Conservation (phyloP, 192 early-diverging fungal species). For the Coemansia sp. region DNA sequence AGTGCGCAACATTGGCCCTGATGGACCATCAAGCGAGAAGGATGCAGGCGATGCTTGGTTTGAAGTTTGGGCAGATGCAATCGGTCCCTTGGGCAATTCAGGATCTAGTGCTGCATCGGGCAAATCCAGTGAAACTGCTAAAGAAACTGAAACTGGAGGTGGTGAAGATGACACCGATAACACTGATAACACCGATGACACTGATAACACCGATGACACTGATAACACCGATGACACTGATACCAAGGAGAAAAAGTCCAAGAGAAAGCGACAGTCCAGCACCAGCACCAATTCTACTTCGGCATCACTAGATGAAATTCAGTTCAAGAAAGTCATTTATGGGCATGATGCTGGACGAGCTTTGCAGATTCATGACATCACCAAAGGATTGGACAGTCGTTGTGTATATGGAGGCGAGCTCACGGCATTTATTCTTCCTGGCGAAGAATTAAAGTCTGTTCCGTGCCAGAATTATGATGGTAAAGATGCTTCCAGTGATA, state of each 20-base stretch:
- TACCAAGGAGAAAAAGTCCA: not conserved
- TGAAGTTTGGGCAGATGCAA: slow-evolving; percentile 47
- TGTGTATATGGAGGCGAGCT: slow-evolving; percentile 68
- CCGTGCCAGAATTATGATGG: slow-evolving; percentile 12
- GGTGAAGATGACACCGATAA: not conserved
- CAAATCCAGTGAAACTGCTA: not conserved
- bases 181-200: not conserved
- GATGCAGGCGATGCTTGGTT: slow-evolving; percentile 35
- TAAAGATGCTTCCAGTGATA: not conserved
- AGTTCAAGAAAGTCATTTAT: slow-evolving; percentile 57
- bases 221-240: not conserved
- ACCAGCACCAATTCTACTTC: not conserved
- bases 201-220: no score
- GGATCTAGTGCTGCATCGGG: not conserved
- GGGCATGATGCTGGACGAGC: slow-evolving; percentile 68
- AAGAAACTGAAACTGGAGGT: no score
- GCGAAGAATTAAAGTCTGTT: slow-evolving; percentile 28
- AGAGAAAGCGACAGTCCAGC: not conserved
- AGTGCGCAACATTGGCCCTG: slow-evolving; percentile 49
- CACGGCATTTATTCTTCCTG: slow-evolving; percentile 59
- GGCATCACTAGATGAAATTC: slow-evolving; percentile 18
- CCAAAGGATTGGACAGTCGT: slow-evolving; percentile 68
- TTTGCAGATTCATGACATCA: slow-evolving; percentile 56
- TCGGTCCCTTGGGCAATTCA: slow-evolving; percentile 10
- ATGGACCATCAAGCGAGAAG: slow-evolving; percentile 15